Evolutionary conservation across 202 grass and related monocot genomes (phyloP).

Genomic region (Alloteropsis angusta): DNA sequence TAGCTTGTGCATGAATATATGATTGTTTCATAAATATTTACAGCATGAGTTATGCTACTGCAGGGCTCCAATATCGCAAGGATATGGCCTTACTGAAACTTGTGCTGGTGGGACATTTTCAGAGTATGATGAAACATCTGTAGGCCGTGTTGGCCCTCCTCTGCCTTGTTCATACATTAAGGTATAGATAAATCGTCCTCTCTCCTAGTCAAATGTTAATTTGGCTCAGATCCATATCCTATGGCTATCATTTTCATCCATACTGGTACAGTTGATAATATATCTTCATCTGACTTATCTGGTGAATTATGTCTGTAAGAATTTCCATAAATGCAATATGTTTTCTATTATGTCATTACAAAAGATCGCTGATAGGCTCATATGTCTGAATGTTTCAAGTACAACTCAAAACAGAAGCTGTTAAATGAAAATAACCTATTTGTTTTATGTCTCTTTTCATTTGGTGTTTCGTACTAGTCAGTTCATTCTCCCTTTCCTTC

Average conservation of each 20-base stretch:
- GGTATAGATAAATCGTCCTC: constrained; percentile 28
- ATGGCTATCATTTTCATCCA: neutral
- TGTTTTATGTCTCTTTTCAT: neutral
- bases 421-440: neutral
- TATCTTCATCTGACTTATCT: neutral
- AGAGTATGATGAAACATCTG: constrained; percentile 64
- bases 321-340: neutral
- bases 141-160: constrained; percentile 86
- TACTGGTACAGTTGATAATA: neutral
- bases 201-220: neutral
- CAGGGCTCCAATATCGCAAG: constrained; percentile 88
- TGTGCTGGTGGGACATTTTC: constrained; percentile 89
- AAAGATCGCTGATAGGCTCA: neutral
- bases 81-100: constrained; percentile 96
- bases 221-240: neutral
- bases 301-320: neutral
- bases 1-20: neutral
- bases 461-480: neutral
- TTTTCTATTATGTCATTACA: neutral
- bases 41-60: constrained; percentile 12
- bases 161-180: constrained; percentile 85
- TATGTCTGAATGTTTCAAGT: neutral
- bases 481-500: neutral
- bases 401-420: neutral
- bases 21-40: neutral